Evolutionary conservation across 352 stramenopile genomes (phyloP).

Genomic region (Phytophthora fragariae): DNA sequence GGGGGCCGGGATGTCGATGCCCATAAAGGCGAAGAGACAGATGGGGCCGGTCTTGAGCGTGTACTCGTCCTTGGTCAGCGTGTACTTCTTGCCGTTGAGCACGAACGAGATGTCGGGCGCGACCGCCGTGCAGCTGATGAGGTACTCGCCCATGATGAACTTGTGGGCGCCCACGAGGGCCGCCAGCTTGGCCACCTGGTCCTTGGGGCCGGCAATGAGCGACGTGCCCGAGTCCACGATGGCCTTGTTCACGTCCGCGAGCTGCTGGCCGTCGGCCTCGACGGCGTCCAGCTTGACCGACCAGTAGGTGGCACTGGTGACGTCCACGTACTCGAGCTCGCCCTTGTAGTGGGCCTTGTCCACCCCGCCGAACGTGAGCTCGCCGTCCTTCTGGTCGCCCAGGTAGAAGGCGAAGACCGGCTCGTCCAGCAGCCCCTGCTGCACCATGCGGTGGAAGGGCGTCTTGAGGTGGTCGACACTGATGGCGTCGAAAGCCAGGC

Average conservation of each 20-base stretch:
- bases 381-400: constrained; percentile 83
- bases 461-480: constrained; percentile 93
- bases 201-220: constrained; percentile 93
- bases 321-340: constrained; percentile 92
- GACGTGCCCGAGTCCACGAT: constrained; percentile 98
- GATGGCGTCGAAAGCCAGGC: constrained; percentile 95
- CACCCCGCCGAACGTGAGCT: constrained; percentile 81
- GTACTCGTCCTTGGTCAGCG: constrained; percentile 93
- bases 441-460: constrained; percentile 95
- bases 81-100: constrained; percentile 93
- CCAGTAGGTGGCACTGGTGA: constrained; percentile 79
- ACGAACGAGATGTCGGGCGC: constrained; percentile 94
- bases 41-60: constrained; percentile 91
- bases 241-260: constrained; percentile 69
- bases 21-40: constrained; percentile 97
- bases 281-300: constrained; percentile 77
- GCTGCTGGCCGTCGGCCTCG: constrained; percentile 61
- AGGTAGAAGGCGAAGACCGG: constrained; percentile 97
- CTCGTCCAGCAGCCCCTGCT: constrained; percentile 87
- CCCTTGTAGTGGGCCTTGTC: constrained; percentile 94
- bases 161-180: constrained; percentile 87
- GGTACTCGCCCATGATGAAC: constrained; percentile 95
- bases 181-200: constrained; percentile 90
- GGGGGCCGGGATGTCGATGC: constrained; percentile 92
- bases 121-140: constrained; percentile 93